Conservation (phyloP, 2,329 filamentous ascomycete genomes). For the Colletotrichum theobromicola region DNA sequence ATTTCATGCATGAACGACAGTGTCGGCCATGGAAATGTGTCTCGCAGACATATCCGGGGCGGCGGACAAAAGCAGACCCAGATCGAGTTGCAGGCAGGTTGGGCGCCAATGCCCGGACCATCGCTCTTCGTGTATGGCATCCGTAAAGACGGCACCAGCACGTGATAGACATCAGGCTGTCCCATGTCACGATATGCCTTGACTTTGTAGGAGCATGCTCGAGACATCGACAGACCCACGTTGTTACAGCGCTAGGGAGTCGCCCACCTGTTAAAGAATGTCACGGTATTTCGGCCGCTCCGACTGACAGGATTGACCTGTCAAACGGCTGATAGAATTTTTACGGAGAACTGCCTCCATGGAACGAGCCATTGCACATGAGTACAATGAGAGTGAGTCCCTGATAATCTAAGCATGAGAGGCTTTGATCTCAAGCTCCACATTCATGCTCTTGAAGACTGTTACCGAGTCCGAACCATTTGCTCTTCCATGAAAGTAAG, state of each 20-base stretch:
- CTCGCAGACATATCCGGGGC: background rate
- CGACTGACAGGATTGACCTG: background rate
- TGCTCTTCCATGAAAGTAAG: no score
- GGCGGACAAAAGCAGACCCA: background rate
- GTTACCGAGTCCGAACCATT: conserved; percentile 35
- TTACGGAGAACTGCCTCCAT: background rate
- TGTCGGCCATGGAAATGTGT: background rate
- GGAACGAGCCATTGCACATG: background rate
- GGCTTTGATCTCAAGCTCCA: background rate
- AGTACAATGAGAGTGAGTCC: background rate
- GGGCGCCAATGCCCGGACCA: background rate
- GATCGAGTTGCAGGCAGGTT: background rate
- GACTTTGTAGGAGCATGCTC: background rate
- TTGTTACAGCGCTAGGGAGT: background rate
- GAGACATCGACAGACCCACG: background rate
- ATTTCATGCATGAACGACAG: background rate
- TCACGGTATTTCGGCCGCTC: background rate
- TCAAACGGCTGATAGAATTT: background rate
- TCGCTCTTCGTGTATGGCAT: background rate
- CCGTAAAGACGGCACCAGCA: background rate
- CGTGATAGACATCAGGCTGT: background rate
- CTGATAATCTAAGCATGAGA: background rate
- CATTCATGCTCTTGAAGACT: background rate
- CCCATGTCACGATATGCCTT: background rate
- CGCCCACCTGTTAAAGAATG: background rate